Conservation (phyloP, 306 rosid species). For the Carpinus fangiana region DNA sequence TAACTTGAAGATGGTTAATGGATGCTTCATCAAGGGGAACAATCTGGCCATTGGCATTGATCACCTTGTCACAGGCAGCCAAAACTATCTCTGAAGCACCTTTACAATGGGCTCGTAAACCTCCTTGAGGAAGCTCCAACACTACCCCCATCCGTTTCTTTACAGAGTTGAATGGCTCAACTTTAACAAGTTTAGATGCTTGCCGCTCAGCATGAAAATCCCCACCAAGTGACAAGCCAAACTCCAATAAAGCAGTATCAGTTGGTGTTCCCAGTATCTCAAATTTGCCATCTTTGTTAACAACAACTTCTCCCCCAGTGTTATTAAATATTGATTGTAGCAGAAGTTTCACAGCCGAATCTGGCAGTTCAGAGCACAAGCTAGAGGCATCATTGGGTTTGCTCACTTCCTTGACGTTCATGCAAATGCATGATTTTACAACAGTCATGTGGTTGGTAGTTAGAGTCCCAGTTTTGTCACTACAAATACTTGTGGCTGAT, state of each 20-base stretch:
- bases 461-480: constrained; percentile 94
- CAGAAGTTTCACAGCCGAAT: constrained; percentile 51
- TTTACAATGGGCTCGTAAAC: constrained; percentile 81
- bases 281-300: constrained; percentile 63
- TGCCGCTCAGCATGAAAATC: constrained; percentile 70
- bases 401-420: constrained; percentile 60
- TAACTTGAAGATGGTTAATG: constrained; percentile 50
- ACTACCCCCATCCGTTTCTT: constrained; percentile 90
- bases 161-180: constrained; percentile 91
- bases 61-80: constrained; percentile 83
- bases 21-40: constrained; percentile 79
- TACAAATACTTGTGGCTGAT: constrained; percentile 90
- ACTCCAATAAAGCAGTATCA: constrained; percentile 78
- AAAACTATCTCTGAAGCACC: constrained; percentile 93
- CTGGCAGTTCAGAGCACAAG: constrained; percentile 68
- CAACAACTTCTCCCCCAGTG: constrained; percentile 92
- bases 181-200: constrained; percentile 65
- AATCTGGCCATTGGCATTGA: constrained; percentile 68
- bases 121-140: constrained; percentile 71
- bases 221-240: constrained; percentile 84
- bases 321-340: constrained; percentile 78
- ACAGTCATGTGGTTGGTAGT: constrained; percentile 96
- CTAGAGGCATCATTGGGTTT: constrained; percentile 37
- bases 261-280: constrained; percentile 92
- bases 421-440: constrained; percentile 88